Percentiles rank a stretch among this genome's conserved stretches.
Evolutionary conservation across 768 basidiomycete genomes (phyloP).

Genomic region (Guyanaporus albipodus): DNA sequence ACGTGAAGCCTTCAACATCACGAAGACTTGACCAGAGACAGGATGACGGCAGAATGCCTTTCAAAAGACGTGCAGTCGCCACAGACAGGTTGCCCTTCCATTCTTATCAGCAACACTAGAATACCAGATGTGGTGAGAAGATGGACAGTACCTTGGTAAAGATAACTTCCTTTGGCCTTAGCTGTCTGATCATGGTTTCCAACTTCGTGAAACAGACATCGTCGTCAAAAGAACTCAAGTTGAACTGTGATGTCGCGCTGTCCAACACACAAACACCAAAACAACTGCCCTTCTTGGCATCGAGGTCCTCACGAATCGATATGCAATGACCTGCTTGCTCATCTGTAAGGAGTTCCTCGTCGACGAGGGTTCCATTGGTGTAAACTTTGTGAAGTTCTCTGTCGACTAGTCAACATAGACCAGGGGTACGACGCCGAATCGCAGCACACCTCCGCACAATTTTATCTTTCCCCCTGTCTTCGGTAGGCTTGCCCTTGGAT

Average conservation of each 20-base stretch:
- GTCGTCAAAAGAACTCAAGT: slow-evolving; percentile 84
- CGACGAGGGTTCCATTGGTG: slow-evolving; percentile 94
- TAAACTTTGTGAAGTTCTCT: slow-evolving; percentile 94
- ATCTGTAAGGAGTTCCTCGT: slow-evolving; percentile 80
- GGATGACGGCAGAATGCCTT: slow-evolving; percentile 69
- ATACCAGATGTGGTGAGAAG: neutral
- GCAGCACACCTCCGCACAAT: slow-evolving; percentile 72
- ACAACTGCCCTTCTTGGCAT: slow-evolving; percentile 38
- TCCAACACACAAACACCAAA: slow-evolving; percentile 94
- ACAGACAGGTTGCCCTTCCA: slow-evolving; percentile 81
- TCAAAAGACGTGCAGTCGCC: slow-evolving; percentile 76
- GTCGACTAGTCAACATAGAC: slow-evolving; percentile 7
- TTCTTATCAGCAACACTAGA: neutral
- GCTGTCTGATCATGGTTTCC: slow-evolving; percentile 89
- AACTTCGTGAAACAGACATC: slow-evolving; percentile 89
- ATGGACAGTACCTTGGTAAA: slow-evolving; percentile 67
- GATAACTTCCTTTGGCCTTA: slow-evolving; percentile 88
- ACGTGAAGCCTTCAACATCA: slow-evolving; percentile 76
- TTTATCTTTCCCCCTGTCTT: slow-evolving; percentile 67
- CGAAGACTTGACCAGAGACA: slow-evolving; percentile 90
- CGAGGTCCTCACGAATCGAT: slow-evolving; percentile 65
- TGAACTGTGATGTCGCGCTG: slow-evolving; percentile 94
- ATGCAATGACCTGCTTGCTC: slow-evolving; percentile 97
- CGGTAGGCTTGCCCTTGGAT: slow-evolving; percentile 39
- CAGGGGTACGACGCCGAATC: neutral